phyloP scores from a whole-genome alignment of 2,329 filamentous ascomycete genomes.

The Colletotrichum chrysophilum region DNA sequence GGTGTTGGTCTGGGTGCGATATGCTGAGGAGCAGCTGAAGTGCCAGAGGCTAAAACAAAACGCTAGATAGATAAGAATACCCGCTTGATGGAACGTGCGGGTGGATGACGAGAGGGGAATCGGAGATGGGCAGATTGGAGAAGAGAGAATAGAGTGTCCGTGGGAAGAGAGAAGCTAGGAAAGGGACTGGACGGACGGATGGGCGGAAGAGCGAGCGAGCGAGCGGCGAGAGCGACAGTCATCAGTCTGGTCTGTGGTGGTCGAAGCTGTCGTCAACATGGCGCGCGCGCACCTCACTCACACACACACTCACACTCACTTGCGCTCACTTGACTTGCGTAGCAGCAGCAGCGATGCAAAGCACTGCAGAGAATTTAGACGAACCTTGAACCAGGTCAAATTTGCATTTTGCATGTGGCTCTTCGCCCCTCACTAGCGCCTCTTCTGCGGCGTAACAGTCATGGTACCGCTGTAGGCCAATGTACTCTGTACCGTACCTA shows the following conservation, averaged over 20 bases:
- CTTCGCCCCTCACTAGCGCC: conserved; percentile 19
- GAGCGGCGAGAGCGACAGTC: background rate
- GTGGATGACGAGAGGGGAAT: background rate
- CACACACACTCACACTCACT: background rate
- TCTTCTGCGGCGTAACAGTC: background rate
- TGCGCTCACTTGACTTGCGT: background rate
- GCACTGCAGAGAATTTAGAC: conserved; percentile 8
- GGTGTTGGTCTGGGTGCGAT: background rate
- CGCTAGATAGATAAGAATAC: background rate
- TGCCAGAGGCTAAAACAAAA: background rate
- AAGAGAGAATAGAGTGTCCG: background rate
- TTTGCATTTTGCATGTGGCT: conserved; percentile 23
- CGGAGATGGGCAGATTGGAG: background rate
- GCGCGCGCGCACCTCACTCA: background rate
- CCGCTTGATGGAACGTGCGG: background rate
- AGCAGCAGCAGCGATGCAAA: background rate
- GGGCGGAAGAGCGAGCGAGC: background rate
- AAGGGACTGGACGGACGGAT: background rate
- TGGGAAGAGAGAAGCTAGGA: background rate
- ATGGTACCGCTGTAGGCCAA: background rate
- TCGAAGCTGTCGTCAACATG: conserved; percentile 20
- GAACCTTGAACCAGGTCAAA: conserved; percentile 23
- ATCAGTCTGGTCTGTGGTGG: background rate
- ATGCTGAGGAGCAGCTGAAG: background rate
- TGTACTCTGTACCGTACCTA: background rate